phyloP scores from a whole-genome alignment of 352 stramenopile genomes.

The Pythium pyrilobum region DNA sequence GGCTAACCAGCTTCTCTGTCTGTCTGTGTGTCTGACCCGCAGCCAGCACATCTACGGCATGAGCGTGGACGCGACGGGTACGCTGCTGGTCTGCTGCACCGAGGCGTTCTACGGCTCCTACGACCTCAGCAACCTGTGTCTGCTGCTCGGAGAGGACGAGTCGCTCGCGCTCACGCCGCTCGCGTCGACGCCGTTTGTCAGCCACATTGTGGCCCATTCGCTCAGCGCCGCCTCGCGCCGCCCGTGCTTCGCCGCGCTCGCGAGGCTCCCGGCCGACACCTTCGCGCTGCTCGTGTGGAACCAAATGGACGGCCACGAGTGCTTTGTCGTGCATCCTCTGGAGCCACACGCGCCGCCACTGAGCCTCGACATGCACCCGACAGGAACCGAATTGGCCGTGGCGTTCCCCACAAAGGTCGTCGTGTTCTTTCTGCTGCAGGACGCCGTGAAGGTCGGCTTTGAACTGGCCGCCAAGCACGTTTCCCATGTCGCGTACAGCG shows the following conservation, averaged over 20 bases:
- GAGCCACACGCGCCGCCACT: constrained; percentile 32
- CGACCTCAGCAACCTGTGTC: constrained; percentile 65
- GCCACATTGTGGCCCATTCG: constrained; percentile 22
- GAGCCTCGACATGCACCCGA: constrained; percentile 55
- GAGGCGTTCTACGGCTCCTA: constrained; percentile 56
- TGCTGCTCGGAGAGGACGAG: constrained; percentile 66
- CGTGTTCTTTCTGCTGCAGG: constrained; percentile 57
- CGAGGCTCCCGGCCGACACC: constrained; percentile 32
- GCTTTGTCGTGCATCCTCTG: constrained; percentile 44
- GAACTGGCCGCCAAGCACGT: constrained; percentile 62
- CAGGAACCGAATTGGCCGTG: constrained; percentile 45
- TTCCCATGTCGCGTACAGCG: constrained; percentile 53
- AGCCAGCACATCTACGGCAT: constrained; percentile 45
- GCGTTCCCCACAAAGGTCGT: constrained; percentile 49
- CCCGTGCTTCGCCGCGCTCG: constrained; percentile 40
- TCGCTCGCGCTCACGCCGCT: constrained; percentile 34
- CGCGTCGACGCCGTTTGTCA: constrained; percentile 40
- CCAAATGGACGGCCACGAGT: constrained; percentile 51
- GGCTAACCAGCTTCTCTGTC: neutral
- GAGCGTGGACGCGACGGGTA: constrained; percentile 39
- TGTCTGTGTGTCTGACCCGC: neutral
- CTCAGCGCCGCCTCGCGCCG: constrained; percentile 42
- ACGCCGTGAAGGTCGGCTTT: constrained; percentile 53
- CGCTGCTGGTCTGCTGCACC: constrained; percentile 56
- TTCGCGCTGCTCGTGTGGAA: constrained; percentile 57